A percentile compares a stretch with the other conserved stretches of the same genome.
These are phyloP conservation scores for Xerocomus minutiporus DNA, from an alignment of 1,284 basidiomycete genomes.

Conservation along the genomic window DNA sequence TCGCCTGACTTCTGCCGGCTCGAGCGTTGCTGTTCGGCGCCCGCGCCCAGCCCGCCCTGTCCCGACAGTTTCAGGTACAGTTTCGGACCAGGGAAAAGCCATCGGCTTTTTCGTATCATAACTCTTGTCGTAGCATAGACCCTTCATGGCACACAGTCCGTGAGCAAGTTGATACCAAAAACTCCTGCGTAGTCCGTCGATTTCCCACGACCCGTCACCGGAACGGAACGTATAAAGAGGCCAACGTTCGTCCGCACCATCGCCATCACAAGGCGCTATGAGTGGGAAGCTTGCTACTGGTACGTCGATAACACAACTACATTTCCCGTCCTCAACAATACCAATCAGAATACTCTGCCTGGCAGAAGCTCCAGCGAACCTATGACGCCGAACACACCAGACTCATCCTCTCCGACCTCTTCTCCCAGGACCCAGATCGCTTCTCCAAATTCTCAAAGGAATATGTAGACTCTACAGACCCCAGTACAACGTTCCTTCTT, in stretches of 20 bases:
- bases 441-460: conserved; percentile 83
- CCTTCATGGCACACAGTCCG: too few species aligned
- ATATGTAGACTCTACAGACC: conserved; percentile 65
- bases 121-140: too few species aligned
- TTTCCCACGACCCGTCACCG: neutral
- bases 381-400: conserved; percentile 73
- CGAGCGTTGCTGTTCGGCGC: too few species aligned
- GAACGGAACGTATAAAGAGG: neutral
- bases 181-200: too few species aligned
- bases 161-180: too few species aligned
- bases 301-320: conserved; percentile 16
- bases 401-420: conserved; percentile 88
- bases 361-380: conserved; percentile 87
- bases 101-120: too few species aligned
- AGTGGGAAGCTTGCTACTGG: conserved; percentile 53
- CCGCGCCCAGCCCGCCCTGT: too few species aligned
- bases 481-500: conserved; percentile 79
- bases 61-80: too few species aligned
- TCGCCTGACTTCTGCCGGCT: too few species aligned
- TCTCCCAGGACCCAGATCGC: conserved; percentile 80
- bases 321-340: neutral
- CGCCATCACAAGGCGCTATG: conserved; percentile 33
- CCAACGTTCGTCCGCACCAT: conserved; percentile 5
- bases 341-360: conserved; percentile 73
- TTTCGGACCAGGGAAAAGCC: too few species aligned